Base-by-base conservation (phyloP, 495 filamentous ascomycete genomes). In the Endocarpon pusillum region DNA sequence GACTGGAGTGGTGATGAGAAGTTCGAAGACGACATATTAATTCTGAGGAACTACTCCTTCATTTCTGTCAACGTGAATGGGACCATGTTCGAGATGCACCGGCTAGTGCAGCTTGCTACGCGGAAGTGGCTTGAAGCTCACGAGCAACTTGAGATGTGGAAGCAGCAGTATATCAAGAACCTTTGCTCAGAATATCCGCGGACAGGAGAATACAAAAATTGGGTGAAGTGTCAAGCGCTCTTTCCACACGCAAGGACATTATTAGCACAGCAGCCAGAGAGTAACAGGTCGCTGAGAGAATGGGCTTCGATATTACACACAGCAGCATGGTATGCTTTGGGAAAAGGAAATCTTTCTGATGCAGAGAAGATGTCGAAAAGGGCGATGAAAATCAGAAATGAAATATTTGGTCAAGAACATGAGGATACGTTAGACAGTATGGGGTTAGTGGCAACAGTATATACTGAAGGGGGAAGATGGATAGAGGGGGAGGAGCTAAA, bases 11-110 rank as follows among this genome's bases (percentile, higher is more conserved):
- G 19, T 3, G 29, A 42, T 40, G 36, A 52, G 27, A 42, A 29
- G 11, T 65, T 66, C 43, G 55, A 65, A 34, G 50, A 58, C 3
- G 57, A 67, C 44, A 23, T 69, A 6, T 23, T 32, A 16, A 51
- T 43, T 11, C 44, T 69, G 19, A 35, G 46, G 39, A 46, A 54
- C 32, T 64, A 54, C 44, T 57, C 48, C 25, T 57, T 67, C n/a
- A 49, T 67, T 36, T 41, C 44, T 9, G n/a, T 41, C n/a, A 21
- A 39, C 28, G 35, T 37, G 8, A 40, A 42, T 20, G 20, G 16
- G 14, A 19, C 19, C 4, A 25, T 32, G 7, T 42, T 45, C 21
- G 37, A 38, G 8, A 48, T 49, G 27, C 42, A 52, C 39, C 30
- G 44, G 19, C 37, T 52, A 11, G 44, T 52, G 21, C 37, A 52